A percentile compares a stretch with the other conserved stretches of the same genome.
Conservation (phyloP, 2,329 filamentous ascomycete genomes). For the Podosphaera aphanis region DNA sequence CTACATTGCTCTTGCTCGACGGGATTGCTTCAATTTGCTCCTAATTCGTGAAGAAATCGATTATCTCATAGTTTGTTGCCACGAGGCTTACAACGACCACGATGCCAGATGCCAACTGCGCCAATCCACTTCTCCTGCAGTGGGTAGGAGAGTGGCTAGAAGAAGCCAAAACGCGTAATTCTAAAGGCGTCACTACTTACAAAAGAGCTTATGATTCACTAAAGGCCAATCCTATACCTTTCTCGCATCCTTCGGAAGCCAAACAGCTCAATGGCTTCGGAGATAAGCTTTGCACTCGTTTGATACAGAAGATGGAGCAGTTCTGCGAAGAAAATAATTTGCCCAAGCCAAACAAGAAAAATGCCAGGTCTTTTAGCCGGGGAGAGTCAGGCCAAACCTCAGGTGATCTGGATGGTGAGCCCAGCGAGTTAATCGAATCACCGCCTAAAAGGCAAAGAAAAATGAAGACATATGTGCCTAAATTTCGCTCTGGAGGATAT, state of each 20-base stretch:
- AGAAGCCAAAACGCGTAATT: constrained; percentile 40
- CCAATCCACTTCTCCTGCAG: constrained; percentile 44
- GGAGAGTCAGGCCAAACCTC: background rate
- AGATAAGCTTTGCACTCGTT: constrained; percentile 42
- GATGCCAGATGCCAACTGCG: constrained; percentile 10
- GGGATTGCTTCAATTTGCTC: no score
- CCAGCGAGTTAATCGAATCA: constrained; percentile 4
- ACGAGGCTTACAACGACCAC: background rate
- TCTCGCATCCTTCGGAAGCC: constrained; percentile 44
- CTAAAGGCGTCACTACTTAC: constrained; percentile 48
- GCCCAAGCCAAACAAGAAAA: constrained; percentile 39
- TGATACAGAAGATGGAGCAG: constrained; percentile 35
- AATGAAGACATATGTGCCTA: constrained; percentile 46
- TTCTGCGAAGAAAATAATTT: constrained; percentile 44
- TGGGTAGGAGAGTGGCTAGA: constrained; percentile 66
- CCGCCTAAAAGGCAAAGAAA: constrained; percentile 32
- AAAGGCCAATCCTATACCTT: constrained; percentile 44
- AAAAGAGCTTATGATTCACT: constrained; percentile 56
- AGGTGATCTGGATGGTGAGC: constrained; percentile 3
- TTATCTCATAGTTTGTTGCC: no score
- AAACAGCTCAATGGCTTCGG: constrained; percentile 53
- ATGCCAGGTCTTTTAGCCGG: constrained; percentile 15
- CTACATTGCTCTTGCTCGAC: no score
- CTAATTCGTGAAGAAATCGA: no score
- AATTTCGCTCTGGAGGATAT: constrained; percentile 50